Evolutionary conservation across 352 stramenopile genomes (phyloP), one percentile per base, ranked within the genome.

Genomic region (Globisporangium irregulare): DNA sequence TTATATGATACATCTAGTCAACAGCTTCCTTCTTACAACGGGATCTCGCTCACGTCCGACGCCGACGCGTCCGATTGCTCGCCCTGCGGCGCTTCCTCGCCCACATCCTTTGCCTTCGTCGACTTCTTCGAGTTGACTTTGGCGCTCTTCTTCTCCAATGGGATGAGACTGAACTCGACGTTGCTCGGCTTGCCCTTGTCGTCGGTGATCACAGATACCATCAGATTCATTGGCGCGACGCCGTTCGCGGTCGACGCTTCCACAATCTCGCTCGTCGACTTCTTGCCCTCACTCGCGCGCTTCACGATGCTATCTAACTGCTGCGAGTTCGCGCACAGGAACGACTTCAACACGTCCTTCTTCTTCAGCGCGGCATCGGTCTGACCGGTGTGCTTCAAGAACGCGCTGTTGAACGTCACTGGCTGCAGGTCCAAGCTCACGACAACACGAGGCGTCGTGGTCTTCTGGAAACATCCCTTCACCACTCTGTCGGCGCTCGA

Each of bases 101-200:
- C 38, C 38, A 56, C 25, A 14, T 43, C 20, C 18, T 46, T n/a
- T 22, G 24, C 27, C 48, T 65, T 65, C 18, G 25, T 32, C 27
- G 8, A 14, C 41, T 65, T 65, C 59, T 65, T 65, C 18, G 55
- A 61, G 15, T 27, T 48, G 59, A 10, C 56, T 43, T 65, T 65
- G 55, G 2, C 32, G 10, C 24, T 61, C 29, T 61, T 61, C 55
- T 43, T 48, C 18, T 61, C 55, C 29, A 61, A 10, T n/a, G 82
- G 80, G 38, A 90, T 82, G 22, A 90, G 22, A 46, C 78, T 88
- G 66, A 88, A 86, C 75, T 91, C 82, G n/a, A 91, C 73, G 66
- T 86, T 82, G 41, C 62, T 78, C 10, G 75, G 59, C 64, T 91
- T 87, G 60, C 78, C 71, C 48, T 62, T 67, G 29, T 86, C 79